phyloP scores from a whole-genome alignment of 1,284 basidiomycete species.

The Moesziomyces parantarcticus region DNA sequence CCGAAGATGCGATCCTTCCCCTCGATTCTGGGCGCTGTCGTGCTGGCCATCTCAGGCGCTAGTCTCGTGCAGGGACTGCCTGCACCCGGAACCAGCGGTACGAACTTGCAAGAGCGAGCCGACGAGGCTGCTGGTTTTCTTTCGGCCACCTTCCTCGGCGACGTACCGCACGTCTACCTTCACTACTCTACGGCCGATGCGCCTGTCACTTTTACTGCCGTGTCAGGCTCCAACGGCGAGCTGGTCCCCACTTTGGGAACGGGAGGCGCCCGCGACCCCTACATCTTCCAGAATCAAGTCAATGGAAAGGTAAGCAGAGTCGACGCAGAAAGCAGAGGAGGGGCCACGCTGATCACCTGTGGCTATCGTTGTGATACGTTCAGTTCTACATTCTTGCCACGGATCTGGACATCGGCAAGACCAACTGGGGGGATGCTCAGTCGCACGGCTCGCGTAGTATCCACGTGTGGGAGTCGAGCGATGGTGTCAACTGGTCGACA shows the following conservation, averaged over 20 bases:
- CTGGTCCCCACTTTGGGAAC: conserved; percentile 20
- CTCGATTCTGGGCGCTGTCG: neutral
- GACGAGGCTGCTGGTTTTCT: conserved; percentile 17
- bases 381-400: conserved; percentile 31
- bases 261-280: conserved; percentile 18
- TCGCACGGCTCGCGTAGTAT: conserved; percentile 32
- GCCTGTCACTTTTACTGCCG: conserved; percentile 26
- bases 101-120: neutral
- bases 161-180: conserved; percentile 22
- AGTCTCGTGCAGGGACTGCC: neutral
- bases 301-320: conserved; percentile 15
- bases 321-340: too few relatives aligned
- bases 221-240: conserved; percentile 15
- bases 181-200: conserved; percentile 19
- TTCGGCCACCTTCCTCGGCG: neutral
- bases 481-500: conserved; percentile 20
- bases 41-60: neutral
- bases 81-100: conserved; percentile 8
- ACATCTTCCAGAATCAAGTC: conserved; percentile 24
- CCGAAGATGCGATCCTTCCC: neutral
- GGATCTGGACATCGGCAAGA: conserved; percentile 28
- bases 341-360: neutral
- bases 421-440: conserved; percentile 35
- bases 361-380: neutral
- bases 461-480: conserved; percentile 22